These are phyloP conservation scores for Begonia peltatifolia DNA, from an alignment of 306 rosid species.

Conservation along the genomic window DNA sequence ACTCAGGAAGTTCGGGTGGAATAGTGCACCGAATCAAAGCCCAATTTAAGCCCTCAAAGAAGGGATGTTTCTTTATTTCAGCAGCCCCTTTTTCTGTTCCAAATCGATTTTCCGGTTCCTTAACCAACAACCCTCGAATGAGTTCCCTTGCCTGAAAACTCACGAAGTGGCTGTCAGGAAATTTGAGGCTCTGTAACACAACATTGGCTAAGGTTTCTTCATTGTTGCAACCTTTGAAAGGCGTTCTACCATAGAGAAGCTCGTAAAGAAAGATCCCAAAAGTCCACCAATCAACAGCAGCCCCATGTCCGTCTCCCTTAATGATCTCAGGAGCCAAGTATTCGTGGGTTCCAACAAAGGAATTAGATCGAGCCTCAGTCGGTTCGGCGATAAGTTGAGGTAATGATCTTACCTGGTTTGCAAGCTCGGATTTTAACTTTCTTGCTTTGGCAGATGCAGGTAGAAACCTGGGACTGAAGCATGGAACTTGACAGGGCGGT, in stretches of 20 bases:
- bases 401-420: conserved; percentile 1
- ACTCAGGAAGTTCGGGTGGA: background rate
- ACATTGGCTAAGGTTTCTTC: background rate
- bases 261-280: background rate
- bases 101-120: background rate
- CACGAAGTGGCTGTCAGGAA: background rate
- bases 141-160: background rate
- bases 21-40: background rate
- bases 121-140: background rate
- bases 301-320: background rate
- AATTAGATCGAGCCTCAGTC: background rate
- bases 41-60: background rate
- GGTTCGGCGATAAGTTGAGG: background rate
- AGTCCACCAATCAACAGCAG: background rate
- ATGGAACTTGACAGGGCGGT: background rate
- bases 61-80: background rate
- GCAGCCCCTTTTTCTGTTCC: background rate
- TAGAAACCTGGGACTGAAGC: background rate
- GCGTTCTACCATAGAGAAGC: background rate
- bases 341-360: conserved; percentile 1
- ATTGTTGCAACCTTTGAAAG: conserved; percentile 1
- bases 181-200: background rate
- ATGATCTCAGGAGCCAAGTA: background rate
- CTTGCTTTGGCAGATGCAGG: background rate
- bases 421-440: background rate